Conservation (phyloP, 2,329 filamentous ascomycete species). For the Cladorrhinum sp. region DNA sequence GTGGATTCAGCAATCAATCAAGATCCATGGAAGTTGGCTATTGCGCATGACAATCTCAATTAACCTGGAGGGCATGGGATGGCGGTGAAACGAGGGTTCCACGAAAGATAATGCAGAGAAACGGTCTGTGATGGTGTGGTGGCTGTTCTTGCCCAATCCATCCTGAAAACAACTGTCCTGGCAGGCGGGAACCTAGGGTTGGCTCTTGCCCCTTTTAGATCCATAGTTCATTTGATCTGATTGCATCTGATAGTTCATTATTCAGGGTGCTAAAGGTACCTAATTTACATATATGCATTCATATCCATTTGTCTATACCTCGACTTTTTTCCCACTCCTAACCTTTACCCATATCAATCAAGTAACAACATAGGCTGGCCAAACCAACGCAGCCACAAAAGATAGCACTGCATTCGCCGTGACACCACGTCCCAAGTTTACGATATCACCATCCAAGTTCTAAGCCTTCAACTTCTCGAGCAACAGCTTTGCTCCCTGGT, state of each 20-base stretch:
- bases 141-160: background rate
- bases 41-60: background rate
- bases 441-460: background rate
- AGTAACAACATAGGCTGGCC: background rate
- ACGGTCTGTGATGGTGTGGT: background rate
- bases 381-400: background rate
- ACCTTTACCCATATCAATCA: background rate
- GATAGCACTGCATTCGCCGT: background rate
- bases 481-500: constrained; percentile 60
- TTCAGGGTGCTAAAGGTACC: background rate
- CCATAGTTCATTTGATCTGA: background rate
- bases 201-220: background rate
- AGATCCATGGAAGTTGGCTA: constrained; percentile 3
- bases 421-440: background rate
- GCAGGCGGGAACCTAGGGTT: background rate
- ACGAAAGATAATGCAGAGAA: background rate
- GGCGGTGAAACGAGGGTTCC: background rate
- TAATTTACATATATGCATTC: background rate
- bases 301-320: background rate
- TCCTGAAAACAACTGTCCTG: background rate
- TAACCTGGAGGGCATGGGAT: background rate
- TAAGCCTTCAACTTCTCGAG: constrained; percentile 51
- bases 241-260: background rate
- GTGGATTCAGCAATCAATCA: constrained; percentile 4
- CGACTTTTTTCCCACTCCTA: background rate